Evolutionary conservation across 495 filamentous ascomycete genomes (phyloP), one percentile per base, ranked within the genome.

Genomic region (Hypoxylon trugodes): DNA sequence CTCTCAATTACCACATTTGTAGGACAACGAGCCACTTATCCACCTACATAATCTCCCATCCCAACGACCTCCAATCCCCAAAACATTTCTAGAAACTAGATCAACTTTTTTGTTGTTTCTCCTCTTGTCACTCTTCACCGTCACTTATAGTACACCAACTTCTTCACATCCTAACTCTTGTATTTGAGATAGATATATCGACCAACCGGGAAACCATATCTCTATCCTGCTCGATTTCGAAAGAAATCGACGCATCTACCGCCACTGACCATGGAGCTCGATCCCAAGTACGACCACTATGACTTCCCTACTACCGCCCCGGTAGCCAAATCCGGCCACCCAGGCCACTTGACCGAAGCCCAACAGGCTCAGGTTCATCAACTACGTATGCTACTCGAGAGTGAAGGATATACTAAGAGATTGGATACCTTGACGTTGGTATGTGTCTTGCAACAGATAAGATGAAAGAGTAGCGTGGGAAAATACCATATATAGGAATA

Each of bases 241-340:
- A 49, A 32, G 37, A 59, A 45, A 61, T 66, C 61, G 51, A 57
- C 50, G 69, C 47, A 47, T 69, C 47, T 56, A 52, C 70, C 42
- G 43, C n/a, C 47, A 55, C 62, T 56, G 32, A 67, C 71, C 61
- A 76, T 90, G 74, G 77, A 87, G 72, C 80, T 86, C 51, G 90
- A 96, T 74, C 82, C 91, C 67, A 97, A 96, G 77, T 97, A 97
- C 82, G 94, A 98, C 77, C 77, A 94, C 79, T 97, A 96, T 79
- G 94, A 97, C 73, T 98, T 82, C 79, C 95, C 95, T 47, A 93
- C 87, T 48, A 92, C 83, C 19, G 85, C 88, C 37, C 87, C 91
- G 33, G 82, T 83, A 41, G 69, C 81, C 8, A 84, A 88, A 66
- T 77, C 79, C 62, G 95, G 95, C 40, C 95, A 97, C 74, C 89